These are phyloP conservation scores for Pseudonitzschia delicatissima DNA, from an alignment of 108 stramenopile genomes.

Conservation along the genomic window DNA sequence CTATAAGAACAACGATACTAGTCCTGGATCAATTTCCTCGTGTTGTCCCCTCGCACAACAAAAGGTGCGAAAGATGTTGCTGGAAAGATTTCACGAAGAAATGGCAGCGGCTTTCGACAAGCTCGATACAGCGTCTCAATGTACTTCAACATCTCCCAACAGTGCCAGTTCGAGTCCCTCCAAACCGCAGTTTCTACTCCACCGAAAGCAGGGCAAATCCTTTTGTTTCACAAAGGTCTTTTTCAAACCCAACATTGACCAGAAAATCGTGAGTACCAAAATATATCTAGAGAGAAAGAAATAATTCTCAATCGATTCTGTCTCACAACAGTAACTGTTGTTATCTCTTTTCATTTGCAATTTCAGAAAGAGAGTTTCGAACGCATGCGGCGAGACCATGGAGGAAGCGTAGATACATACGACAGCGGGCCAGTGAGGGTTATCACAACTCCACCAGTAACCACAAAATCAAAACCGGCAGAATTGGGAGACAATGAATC, in stretches of 20 bases:
- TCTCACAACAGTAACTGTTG: too few relatives aligned
- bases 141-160: neutral
- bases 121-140: neutral
- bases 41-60: neutral
- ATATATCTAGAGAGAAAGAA: too few relatives aligned
- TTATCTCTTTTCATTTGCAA: too few relatives aligned
- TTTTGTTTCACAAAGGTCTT: neutral
- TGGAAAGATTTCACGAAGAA: neutral
- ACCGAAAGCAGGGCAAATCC: neutral
- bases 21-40: neutral
- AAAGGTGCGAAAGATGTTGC: neutral
- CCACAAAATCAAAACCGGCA: too few relatives aligned
- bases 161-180: neutral
- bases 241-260: neutral
- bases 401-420: too few relatives aligned
- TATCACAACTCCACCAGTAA: too few relatives aligned
- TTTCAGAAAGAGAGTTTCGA: conserved; percentile 1
- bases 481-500: too few relatives aligned
- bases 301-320: too few relatives aligned
- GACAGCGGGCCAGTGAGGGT: too few relatives aligned
- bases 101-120: too few relatives aligned
- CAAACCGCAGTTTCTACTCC: neutral
- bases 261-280: conserved; percentile 1
- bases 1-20: neutral
- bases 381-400: too few relatives aligned